Evolutionary conservation across 208 protist genomes (phyloP), one percentile per base, ranked within the genome.

Genomic region (Trypanosomatidae sp.): DNA sequence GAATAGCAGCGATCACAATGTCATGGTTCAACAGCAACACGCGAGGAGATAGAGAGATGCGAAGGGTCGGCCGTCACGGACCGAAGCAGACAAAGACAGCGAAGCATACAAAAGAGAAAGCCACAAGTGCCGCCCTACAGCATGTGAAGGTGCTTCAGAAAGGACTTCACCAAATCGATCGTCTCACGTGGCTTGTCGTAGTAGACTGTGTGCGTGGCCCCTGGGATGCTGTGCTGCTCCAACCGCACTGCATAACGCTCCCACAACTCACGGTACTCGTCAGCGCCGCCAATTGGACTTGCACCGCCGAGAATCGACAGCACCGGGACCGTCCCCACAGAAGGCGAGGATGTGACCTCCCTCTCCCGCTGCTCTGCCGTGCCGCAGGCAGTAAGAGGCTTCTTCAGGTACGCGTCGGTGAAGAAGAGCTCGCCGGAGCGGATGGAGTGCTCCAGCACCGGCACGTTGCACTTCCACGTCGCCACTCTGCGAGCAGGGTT

Each of bases 141-240:
- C n/a, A n/a, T n/a, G n/a, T n/a, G n/a, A n/a, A n/a, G n/a, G n/a
- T n/a, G n/a, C 5, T 69, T 50, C 41, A 89, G 28, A 66, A 91
- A 91, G 2, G 59, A 36, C 17, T 62, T 76, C 6, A 87, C 69
- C 3, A 82, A 53, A 1, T 43, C 30, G 0, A 81, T 36, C 0
- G 82, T 87, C 10, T 74, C 80, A 12, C 74, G 69, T n/a, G 85
- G 67, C 46, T 87, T 72, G 66, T 91, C 86, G 66, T 84, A 89
- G 73, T 85, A 86, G 19, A 93, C 65, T 2, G 80, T 89, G 69
- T 93, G 86, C 25, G 82, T 78, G 2, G 88, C 85, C n/a, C 70
- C 60, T 4, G 68, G 74, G 13, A 93, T 62, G n/a, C 83, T 62
- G 71, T 84, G 79, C 81, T 93, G 78, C 43, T 86, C 71, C 43